Evolutionary conservation across 495 filamentous ascomycete genomes (phyloP).

Genomic region (Podospora pseudocomata): DNA sequence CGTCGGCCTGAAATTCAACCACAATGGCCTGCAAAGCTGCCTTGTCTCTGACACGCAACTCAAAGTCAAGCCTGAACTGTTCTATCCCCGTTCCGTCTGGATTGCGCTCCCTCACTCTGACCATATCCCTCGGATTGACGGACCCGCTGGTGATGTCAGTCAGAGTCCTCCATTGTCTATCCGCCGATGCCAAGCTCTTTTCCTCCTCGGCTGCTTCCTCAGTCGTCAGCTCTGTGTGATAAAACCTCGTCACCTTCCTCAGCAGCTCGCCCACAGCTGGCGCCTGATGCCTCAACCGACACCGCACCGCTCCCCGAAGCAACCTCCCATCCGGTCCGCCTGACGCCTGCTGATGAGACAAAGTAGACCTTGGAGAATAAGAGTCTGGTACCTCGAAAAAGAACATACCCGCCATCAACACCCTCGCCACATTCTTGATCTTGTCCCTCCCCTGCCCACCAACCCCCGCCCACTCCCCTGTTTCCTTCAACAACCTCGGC

Average conservation of each 20-base stretch:
- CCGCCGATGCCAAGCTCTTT: neutral
- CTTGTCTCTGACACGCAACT: neutral
- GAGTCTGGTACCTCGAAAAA: neutral
- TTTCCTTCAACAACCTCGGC: neutral
- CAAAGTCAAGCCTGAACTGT: neutral
- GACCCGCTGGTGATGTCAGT: neutral
- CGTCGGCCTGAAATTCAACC: constrained; percentile 3
- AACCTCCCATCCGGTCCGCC: neutral
- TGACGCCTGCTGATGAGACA: no score
- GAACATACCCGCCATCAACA: neutral
- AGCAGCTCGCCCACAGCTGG: neutral
- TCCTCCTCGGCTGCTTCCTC: neutral
- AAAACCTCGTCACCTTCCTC: neutral
- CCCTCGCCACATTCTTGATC: neutral
- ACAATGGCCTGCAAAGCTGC: neutral
- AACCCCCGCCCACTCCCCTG: neutral
- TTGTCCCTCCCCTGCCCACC: neutral
- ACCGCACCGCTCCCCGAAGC: neutral
- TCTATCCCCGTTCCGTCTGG: neutral
- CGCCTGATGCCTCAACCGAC: neutral
- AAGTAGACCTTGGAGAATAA: neutral
- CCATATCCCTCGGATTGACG: neutral
- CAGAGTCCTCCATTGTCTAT: neutral
- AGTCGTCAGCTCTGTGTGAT: neutral
- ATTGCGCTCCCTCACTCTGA: neutral